Base-by-base conservation (phyloP, 169 alveolate species). In the Cryptosporidium ubiquitum region DNA sequence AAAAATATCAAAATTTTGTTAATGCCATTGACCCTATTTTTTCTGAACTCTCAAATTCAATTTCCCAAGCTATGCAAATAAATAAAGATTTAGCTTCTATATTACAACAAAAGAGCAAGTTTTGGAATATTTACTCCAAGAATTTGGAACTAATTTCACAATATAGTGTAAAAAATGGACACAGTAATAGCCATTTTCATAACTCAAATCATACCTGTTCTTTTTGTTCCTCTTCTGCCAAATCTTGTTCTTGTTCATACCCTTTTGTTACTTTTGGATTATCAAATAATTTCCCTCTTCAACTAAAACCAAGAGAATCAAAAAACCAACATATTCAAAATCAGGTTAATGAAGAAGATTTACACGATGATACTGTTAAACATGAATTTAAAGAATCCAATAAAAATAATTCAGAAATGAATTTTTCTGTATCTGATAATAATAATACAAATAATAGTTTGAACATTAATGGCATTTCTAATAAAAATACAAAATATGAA, bases 11-110 rank as follows among this genome's bases (percentile, higher is more conserved):
- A 42, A 44, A 74, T 20, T 74, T 55, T 58, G 29, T 74, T 26
- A 37, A 29, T 57, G 39, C 35, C 6, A 51, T 74, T 29, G 55
- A 74, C 39, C 86, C 86, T n/a, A 51, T 74, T 35, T 74, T 55
- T 35, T 3, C 26, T 0, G 86, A 74, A 5, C 68, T 74, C 16
- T 35, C 71, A 14, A 37, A 74, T 52, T 74, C 86, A 37, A 58
- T 58, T 6, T 39, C 70, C 20, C 70, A 74, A 74, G 86, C 70
- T 18, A 57, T 74, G 55, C 68, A 74, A 55, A 52, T 39, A 2
- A 52, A 57, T 18, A 52, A 74, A 31, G 73, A 74, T 16, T 37
- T 74, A 16, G 68, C 86, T 23, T 5, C 40, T 10, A 74, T 74
- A 37, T 7, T 74, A n/a, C 86, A 52, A 7, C 52, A 55, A 40